Base-by-base conservation (phyloP, 2,329 filamentous ascomycete genomes). In the Botrytis deweyae region DNA sequence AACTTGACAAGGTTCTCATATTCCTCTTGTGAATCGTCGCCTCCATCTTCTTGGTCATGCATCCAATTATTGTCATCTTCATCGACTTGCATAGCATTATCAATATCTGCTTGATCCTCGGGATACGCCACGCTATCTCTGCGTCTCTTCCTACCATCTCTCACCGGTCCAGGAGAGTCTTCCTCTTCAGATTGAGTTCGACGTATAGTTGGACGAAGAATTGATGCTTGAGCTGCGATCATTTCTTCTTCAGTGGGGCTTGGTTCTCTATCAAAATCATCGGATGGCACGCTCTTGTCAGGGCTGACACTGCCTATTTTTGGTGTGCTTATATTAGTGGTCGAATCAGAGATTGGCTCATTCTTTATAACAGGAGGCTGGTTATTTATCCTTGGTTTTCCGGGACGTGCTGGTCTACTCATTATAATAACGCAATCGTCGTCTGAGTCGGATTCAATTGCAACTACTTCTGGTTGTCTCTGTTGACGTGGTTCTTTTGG, bases 51-150 rank as follows among this genome's bases (percentile, higher is more conserved):
- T n/a, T 67, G 25, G 14, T 29, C 36, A 46, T 67, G 38, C 70
- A 72, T 72, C 70, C 70, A 72, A 42, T 36, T 5, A 66, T 59
- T 5, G 12, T 72, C 70, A 55, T 67, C 62, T 58, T 72, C 71
- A n/a, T 65, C 40, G n/a, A 49, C 69, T 40, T 71, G 42, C 59
- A 71, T 71, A 64, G 69, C 76, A 38, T 63, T 44, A 14, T 77
- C 72, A 36, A 75, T 64, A 33, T 76, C 10, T 8, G 12, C 42
- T 16, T 69, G 44, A 22, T 72, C 67, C 25, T 75, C 67, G 14
- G n/a, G n/a, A 18, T 22, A 33, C 20, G 29, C 1, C 20, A 40
- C 16, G 38, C 40, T 72, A 29, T 72, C 64, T 40, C 63, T 52
- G 20, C 40, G 63, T 69, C 38, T 59, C 52, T 68, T 72, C 7